Percentiles rank a stretch among this genome's conserved stretches.
Evolutionary conservation across 148 eudicot species (phyloP).

Genomic region (Arbutus unedo): DNA sequence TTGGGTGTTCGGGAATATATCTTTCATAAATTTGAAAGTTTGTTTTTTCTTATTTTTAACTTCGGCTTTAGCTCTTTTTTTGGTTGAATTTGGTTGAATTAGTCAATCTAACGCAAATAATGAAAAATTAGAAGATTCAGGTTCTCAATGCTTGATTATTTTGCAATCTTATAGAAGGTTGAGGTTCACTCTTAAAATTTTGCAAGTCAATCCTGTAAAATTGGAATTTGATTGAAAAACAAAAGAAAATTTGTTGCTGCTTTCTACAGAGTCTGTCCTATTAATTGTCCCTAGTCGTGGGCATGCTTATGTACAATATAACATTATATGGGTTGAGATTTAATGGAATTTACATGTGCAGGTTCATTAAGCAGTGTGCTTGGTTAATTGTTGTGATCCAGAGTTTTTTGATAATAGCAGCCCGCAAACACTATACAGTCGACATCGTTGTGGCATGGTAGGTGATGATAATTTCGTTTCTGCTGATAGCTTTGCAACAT

Average conservation of each 20-base stretch:
- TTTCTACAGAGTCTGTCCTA: background rate
- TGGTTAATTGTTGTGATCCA: constrained; percentile 73
- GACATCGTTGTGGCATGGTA: constrained; percentile 92
- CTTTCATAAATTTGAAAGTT: background rate
- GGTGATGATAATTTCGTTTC: constrained; percentile 1
- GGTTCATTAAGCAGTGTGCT: constrained; percentile 77
- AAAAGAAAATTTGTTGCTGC: background rate
- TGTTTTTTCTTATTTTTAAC: background rate
- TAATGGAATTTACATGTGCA: constrained; percentile 22
- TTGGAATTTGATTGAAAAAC: background rate
- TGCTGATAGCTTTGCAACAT: background rate
- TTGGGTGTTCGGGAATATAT: background rate
- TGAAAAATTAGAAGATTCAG: background rate
- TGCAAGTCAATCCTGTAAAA: background rate
- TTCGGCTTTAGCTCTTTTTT: background rate
- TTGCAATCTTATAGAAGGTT: background rate
- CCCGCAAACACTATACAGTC: constrained; percentile 96
- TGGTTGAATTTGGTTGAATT: background rate
- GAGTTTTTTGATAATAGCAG: constrained; percentile 89
- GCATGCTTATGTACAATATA: background rate
- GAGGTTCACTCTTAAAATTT: background rate
- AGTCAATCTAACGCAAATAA: background rate
- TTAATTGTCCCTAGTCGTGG: background rate
- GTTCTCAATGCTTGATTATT: background rate
- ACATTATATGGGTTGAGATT: background rate